A percentile compares a stretch with the other conserved stretches of the same genome.
These are phyloP conservation scores for Lactifluus subvellereus DNA, from an alignment of 768 basidiomycete genomes.

Conservation along the genomic window DNA sequence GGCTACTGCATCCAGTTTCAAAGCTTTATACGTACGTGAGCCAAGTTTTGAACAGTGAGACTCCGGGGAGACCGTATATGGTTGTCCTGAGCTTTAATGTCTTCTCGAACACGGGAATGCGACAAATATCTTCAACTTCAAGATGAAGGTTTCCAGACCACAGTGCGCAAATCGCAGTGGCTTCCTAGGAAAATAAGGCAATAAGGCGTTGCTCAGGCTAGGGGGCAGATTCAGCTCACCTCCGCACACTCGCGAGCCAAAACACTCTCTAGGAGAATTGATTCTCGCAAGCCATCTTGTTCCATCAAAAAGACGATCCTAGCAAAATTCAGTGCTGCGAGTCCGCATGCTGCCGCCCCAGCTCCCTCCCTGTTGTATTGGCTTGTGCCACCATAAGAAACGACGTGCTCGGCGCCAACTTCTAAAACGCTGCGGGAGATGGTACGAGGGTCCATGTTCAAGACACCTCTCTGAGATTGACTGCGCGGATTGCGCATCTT, in stretches of 20 bases:
- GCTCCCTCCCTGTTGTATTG: constrained; percentile 43
- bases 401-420: constrained; percentile 32
- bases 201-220: neutral
- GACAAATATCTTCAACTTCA: constrained; percentile 50
- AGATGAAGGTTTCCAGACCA: constrained; percentile 52
- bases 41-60: constrained; percentile 36
- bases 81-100: constrained; percentile 34
- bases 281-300: constrained; percentile 29
- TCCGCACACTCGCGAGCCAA: constrained; percentile 33
- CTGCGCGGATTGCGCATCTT: constrained; percentile 29
- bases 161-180: constrained; percentile 47
- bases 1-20: neutral
- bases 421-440: constrained; percentile 10
- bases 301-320: constrained; percentile 42
- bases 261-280: constrained; percentile 33
- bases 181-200: constrained; percentile 37
- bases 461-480: neutral
- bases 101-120: constrained; percentile 44
- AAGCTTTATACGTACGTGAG: constrained; percentile 27
- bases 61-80: constrained; percentile 35
- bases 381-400: constrained; percentile 47
- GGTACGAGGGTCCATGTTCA: neutral
- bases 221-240: constrained; percentile 28
- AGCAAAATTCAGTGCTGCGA: constrained; percentile 62
- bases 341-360: constrained; percentile 52